phyloP scores from a whole-genome alignment of 305 asterid species.

The Ajuga reptans region DNA sequence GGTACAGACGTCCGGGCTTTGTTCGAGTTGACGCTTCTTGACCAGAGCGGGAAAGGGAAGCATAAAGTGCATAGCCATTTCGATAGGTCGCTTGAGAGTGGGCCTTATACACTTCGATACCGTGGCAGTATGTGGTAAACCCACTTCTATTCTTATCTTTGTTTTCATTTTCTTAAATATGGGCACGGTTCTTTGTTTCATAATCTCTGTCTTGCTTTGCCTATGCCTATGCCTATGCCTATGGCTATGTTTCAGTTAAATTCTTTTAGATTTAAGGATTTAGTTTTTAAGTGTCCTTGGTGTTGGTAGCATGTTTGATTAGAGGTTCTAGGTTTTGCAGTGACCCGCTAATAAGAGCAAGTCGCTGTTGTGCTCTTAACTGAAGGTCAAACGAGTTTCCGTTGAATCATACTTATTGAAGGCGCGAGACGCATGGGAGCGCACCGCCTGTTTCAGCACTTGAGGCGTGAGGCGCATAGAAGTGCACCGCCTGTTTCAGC shows the following conservation, averaged over 20 bases:
- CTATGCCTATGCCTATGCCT: neutral
- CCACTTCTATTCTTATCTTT: neutral
- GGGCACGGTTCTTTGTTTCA: neutral
- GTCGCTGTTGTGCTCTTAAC: neutral
- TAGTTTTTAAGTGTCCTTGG: neutral
- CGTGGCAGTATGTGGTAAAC: constrained; percentile 92
- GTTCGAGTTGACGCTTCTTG: constrained; percentile 83
- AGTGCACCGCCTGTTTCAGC: too few species aligned
- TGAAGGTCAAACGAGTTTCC: neutral
- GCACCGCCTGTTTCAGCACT: too few species aligned
- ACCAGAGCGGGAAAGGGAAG: constrained; percentile 93
- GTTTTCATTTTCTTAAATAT: neutral
- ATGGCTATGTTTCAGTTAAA: neutral
- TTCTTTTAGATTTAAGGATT: neutral
- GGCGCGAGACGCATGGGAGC: too few species aligned
- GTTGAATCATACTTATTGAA: too few species aligned
- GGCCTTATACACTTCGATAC: constrained; percentile 79
- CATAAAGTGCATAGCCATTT: constrained; percentile 95
- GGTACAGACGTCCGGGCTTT: constrained; percentile 91
- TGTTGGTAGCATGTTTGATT: neutral
- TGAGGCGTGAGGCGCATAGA: too few species aligned
- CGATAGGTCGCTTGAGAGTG: constrained; percentile 83
- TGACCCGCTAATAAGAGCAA: neutral
- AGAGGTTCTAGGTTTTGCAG: neutral
- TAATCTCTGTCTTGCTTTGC: neutral